Evolutionary conservation across 2,329 filamentous ascomycete genomes (phyloP).

Genomic region (Penicillium sp.): DNA sequence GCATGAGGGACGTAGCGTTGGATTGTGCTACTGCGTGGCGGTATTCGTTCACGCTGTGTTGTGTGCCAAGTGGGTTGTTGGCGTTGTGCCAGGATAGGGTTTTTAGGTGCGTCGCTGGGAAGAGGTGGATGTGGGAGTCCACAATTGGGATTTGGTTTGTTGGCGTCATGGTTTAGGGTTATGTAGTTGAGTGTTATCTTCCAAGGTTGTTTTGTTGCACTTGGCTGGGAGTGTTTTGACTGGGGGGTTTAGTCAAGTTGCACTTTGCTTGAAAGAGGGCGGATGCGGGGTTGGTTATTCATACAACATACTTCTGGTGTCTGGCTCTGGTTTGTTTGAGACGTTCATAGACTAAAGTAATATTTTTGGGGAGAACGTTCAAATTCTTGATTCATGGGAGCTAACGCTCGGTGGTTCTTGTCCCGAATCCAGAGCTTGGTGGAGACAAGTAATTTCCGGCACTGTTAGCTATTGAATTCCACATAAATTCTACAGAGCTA

Average conservation of each 20-base stretch:
- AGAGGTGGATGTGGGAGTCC: slow-evolving; percentile 89
- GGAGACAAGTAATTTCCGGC: background rate
- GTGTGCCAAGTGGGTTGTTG: slow-evolving; percentile 51
- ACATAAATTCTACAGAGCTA: background rate
- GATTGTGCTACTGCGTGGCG: slow-evolving; percentile 30
- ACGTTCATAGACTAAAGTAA: background rate
- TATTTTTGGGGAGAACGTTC: background rate
- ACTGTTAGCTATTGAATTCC: background rate
- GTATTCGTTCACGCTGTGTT: slow-evolving; percentile 60
- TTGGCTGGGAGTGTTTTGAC: background rate
- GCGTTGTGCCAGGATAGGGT: slow-evolving; percentile 62
- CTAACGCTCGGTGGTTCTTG: background rate
- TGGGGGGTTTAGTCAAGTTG: background rate
- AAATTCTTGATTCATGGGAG: background rate
- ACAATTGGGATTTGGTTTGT: slow-evolving; percentile 48
- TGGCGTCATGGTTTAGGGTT: background rate
- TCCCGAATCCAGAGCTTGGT: background rate
- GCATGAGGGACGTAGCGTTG: slow-evolving; percentile 29
- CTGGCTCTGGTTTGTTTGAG: background rate
- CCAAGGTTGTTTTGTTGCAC: too few relatives aligned
- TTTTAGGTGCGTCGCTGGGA: slow-evolving; percentile 57
- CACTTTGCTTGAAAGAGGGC: background rate
- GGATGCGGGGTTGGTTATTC: background rate
- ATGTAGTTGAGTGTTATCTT: background rate
- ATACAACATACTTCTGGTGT: background rate